These are phyloP conservation scores for Fusarium nygamai DNA, from an alignment of 2,329 filamentous ascomycete species.

Conservation along the genomic window DNA sequence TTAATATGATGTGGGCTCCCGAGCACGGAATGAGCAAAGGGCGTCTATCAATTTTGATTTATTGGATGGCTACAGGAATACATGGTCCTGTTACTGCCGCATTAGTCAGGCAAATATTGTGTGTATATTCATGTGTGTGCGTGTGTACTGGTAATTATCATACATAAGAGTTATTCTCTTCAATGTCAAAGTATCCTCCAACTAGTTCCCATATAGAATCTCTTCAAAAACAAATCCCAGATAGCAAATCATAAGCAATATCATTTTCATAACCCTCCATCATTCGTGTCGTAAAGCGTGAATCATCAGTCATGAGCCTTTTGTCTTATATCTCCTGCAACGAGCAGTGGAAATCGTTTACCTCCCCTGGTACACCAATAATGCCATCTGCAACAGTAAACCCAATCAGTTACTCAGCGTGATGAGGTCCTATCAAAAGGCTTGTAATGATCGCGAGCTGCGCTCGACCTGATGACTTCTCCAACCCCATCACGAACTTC, in stretches of 20 bases:
- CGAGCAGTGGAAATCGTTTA: background rate
- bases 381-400: background rate
- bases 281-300: constrained; percentile 42
- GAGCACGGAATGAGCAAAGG: background rate
- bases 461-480: constrained; percentile 62
- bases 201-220: constrained; percentile 14
- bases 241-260: constrained; percentile 28
- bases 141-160: constrained; percentile 11
- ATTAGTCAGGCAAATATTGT: constrained; percentile 19
- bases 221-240: constrained; percentile 29
- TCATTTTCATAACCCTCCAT: constrained; percentile 25
- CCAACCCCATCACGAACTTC: constrained; percentile 68
- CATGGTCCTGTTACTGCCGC: background rate
- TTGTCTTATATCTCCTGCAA: constrained; percentile 15
- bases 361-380: background rate
- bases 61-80: background rate
- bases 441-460: constrained; percentile 30
- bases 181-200: constrained; percentile 29
- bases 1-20: background rate
- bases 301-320: constrained; percentile 42
- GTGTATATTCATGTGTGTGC: background rate
- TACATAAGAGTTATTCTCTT: constrained; percentile 31
- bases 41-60: background rate
- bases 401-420: background rate
- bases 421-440: constrained; percentile 7